phyloP scores from a whole-genome alignment of 306 rosid genomes.

The Luffa acutangula region DNA sequence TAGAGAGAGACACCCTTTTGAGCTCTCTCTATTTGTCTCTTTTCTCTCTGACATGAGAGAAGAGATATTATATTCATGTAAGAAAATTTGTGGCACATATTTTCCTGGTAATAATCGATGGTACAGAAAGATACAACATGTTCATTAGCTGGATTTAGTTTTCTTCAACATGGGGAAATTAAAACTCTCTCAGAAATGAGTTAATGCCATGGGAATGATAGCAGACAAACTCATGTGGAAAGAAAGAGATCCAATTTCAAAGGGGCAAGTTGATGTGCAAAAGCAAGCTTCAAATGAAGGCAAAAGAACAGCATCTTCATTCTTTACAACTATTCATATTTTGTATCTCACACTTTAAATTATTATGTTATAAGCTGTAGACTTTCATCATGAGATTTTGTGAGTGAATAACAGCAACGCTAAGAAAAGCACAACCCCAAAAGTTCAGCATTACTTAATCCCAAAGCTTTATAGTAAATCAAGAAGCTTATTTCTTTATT shows the following conservation, averaged over 20 bases:
- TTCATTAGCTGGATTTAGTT: slow-evolving; percentile 2
- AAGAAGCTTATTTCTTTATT: background rate
- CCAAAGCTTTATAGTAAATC: background rate
- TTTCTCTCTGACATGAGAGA: background rate
- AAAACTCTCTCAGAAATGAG: background rate
- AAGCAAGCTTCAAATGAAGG: slow-evolving; percentile 5
- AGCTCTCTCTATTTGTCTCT: background rate
- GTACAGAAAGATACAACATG: slow-evolving; percentile 3
- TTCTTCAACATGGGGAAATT: background rate
- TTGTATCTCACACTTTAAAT: background rate
- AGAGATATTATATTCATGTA: background rate
- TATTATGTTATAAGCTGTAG: background rate
- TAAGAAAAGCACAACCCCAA: slow-evolving; percentile 7
- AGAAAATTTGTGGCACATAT: background rate
- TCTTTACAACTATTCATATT: slow-evolving; percentile 1
- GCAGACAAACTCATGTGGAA: slow-evolving; percentile 9
- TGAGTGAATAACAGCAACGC: background rate
- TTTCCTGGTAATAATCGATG: background rate
- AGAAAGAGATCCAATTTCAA: slow-evolving; percentile 1
- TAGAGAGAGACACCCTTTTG: background rate
- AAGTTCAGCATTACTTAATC: background rate
- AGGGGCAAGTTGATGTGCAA: background rate
- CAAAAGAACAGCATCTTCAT: slow-evolving; percentile 4
- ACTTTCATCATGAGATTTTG: background rate
- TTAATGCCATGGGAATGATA: background rate